phyloP scores from a whole-genome alignment of 176 grass and related monocot genomes.

The Oryza officinalis region DNA sequence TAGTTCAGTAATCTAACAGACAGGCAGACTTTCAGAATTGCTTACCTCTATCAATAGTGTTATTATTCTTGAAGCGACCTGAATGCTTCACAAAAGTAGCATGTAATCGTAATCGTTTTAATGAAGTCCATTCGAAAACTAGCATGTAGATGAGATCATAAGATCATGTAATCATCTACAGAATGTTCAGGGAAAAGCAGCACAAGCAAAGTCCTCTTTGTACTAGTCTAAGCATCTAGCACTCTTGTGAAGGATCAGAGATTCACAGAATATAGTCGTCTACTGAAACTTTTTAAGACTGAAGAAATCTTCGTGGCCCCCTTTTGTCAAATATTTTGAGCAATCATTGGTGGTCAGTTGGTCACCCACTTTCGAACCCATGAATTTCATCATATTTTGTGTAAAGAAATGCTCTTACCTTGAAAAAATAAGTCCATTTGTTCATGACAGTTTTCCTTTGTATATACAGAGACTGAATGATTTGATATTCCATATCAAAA shows the following conservation, averaged over 20 bases:
- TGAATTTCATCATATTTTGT: background rate
- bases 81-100: slow-evolving; percentile 32
- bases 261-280: slow-evolving; percentile 1
- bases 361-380: background rate
- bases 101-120: background rate
- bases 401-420: background rate
- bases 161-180: background rate
- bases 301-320: background rate
- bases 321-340: background rate
- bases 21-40: slow-evolving; percentile 20
- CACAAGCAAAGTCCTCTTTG: background rate
- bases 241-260: background rate
- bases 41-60: slow-evolving; percentile 22
- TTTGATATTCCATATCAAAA: background rate
- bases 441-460: background rate
- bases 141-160: background rate
- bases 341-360: background rate
- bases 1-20: slow-evolving; percentile 45
- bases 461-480: background rate
- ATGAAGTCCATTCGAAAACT: background rate
- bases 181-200: background rate
- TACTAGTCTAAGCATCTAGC: background rate
- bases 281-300: background rate
- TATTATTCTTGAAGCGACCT: slow-evolving; percentile 36
- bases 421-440: too few species aligned